These are phyloP conservation scores for Ophiocordyceps camponoti-leonardi DNA, from an alignment of 2,329 filamentous ascomycete species.

Conservation along the genomic window DNA sequence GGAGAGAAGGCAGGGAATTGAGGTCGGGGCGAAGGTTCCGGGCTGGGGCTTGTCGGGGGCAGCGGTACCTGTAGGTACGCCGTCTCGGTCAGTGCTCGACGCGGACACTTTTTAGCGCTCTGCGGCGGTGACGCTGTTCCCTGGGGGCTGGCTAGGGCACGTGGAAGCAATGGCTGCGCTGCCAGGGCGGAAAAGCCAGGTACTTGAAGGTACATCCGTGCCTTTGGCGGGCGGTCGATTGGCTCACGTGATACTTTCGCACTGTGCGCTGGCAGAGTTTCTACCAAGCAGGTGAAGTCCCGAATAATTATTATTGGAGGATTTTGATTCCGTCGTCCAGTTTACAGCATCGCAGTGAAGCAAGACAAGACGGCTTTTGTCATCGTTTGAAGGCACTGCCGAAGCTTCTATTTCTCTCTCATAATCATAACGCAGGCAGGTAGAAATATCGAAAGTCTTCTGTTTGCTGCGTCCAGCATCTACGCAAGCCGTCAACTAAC, in stretches of 20 bases:
- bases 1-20: constrained; percentile 18
- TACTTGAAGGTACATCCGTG: background rate
- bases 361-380: too few relatives aligned
- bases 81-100: background rate
- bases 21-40: constrained; percentile 10
- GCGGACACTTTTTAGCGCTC: background rate
- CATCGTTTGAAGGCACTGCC: too few relatives aligned
- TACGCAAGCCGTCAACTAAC: too few relatives aligned
- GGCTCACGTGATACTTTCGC: background rate
- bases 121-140: background rate
- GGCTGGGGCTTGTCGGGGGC: background rate
- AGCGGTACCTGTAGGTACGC: background rate
- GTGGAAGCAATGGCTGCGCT: background rate
- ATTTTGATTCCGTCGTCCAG: too few relatives aligned
- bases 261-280: background rate
- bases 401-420: too few relatives aligned
- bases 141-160: background rate
- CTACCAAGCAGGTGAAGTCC: too few relatives aligned
- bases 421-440: too few relatives aligned
- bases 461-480: too few relatives aligned
- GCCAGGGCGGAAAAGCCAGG: background rate
- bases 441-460: too few relatives aligned
- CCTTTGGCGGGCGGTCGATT: background rate
- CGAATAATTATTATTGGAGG: too few relatives aligned
- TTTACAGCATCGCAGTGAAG: too few relatives aligned